These are phyloP conservation scores for Ustilago tritici DNA, from an alignment of 1,284 basidiomycete genomes.

Conservation along the genomic window DNA sequence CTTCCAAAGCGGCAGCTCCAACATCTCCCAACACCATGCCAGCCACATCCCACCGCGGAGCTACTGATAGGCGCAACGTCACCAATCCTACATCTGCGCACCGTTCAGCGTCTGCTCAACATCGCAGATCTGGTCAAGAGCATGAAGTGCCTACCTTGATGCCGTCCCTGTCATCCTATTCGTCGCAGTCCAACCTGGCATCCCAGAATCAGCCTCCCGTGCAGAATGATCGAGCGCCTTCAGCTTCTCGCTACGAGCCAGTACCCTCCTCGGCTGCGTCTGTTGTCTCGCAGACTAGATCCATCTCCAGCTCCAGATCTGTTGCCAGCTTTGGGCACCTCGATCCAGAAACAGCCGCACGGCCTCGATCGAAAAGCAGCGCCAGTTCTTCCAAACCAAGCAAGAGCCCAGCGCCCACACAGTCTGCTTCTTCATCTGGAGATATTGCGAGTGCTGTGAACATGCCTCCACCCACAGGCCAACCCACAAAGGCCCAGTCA, in stretches of 20 bases:
- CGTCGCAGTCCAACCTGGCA: constrained; percentile 3
- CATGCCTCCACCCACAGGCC: constrained; percentile 1
- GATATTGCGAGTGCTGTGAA: not conserved
- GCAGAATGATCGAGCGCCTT: not conserved
- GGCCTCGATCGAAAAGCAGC: constrained; percentile 36
- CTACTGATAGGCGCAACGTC: not conserved
- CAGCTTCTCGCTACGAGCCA: not conserved
- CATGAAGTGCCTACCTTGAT: not conserved
- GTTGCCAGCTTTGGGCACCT: constrained; percentile 9
- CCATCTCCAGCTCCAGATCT: constrained; percentile 24
- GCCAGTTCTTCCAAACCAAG: constrained; percentile 13
- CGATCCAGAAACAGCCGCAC: constrained; percentile 9
- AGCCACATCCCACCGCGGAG: constrained; percentile 5
- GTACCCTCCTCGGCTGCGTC: not conserved
- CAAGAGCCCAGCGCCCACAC: not conserved
- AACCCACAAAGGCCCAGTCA: not conserved
- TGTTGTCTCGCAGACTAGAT: not conserved
- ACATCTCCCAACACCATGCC: constrained; percentile 1
- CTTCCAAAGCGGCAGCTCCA: not conserved
- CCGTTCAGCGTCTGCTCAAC: constrained; percentile 9
- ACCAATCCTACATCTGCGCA: not conserved
- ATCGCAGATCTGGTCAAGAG: not conserved
- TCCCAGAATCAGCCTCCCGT: not conserved
- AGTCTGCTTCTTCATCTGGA: constrained; percentile 1
- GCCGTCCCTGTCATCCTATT: constrained; percentile 8